Evolutionary conservation across 2,329 filamentous ascomycete genomes (phyloP).

Genomic region (Fusarium clavum): DNA sequence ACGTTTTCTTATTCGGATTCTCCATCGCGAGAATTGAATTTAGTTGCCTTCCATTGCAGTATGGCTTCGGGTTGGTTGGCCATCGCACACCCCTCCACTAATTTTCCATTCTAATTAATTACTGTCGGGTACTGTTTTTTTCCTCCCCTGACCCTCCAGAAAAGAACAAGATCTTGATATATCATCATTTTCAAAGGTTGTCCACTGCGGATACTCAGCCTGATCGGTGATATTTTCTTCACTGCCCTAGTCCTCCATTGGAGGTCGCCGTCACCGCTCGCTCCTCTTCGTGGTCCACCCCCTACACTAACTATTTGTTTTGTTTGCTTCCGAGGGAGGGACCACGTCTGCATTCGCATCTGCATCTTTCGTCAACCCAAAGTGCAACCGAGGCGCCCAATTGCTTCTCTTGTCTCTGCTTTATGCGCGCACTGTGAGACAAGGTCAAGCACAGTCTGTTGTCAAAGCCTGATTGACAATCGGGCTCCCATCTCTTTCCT

Average conservation of each 20-base stretch:
- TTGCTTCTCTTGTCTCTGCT: slow-evolving; percentile 25
- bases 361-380: slow-evolving; percentile 20
- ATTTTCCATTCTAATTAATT: not conserved
- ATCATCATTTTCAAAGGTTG: not conserved
- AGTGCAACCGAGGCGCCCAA: slow-evolving; percentile 17
- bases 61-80: not conserved
- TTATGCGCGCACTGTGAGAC: slow-evolving; percentile 20
- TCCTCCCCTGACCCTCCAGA: not conserved
- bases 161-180: not conserved
- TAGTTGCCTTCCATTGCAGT: not conserved
- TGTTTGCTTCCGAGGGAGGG: slow-evolving; percentile 15
- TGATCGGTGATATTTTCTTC: slow-evolving; percentile 14
- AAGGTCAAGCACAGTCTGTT: slow-evolving; percentile 8
- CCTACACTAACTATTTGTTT: slow-evolving; percentile 7
- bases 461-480: slow-evolving; percentile 25
- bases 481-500: slow-evolving; percentile 3
- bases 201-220: slow-evolving; percentile 4
- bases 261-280: slow-evolving; percentile 26
- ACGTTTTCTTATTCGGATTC: slow-evolving; percentile 46
- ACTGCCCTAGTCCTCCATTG: slow-evolving; percentile 12
- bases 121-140: not conserved
- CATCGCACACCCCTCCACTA: slow-evolving; percentile 24
- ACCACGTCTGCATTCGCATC: slow-evolving; percentile 12
- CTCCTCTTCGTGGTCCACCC: not conserved
- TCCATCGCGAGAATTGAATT: slow-evolving; percentile 27